These are phyloP conservation scores for Scutellaria baicalensis DNA, from an alignment of 257 asterid genomes.

Conservation along the genomic window DNA sequence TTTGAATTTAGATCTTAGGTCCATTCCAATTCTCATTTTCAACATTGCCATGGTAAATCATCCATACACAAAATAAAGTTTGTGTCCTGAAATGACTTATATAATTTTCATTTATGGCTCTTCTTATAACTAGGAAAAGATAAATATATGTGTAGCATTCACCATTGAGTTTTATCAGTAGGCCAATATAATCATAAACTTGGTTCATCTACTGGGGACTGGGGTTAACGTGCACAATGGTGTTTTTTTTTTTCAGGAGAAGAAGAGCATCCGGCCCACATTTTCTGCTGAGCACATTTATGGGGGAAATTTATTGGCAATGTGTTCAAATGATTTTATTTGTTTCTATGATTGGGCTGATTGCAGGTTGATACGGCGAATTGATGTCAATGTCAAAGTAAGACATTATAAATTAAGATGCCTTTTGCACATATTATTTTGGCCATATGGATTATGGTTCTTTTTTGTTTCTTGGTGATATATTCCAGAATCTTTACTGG, in stretches of 20 bases:
- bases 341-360: conserved; percentile 97
- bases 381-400: conserved; percentile 96
- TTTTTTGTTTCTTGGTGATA: conserved; percentile 15
- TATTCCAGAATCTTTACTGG: conserved; percentile 88
- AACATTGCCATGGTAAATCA: background rate
- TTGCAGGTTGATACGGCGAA: conserved; percentile 87
- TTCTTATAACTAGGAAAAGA: background rate
- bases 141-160: background rate
- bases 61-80: background rate
- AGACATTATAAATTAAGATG: conserved; percentile 9
- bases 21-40: background rate
- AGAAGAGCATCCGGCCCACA: conserved; percentile 95
- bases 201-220: background rate
- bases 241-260: conserved; percentile 62
- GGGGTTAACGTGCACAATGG: conserved; percentile 11
- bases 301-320: conserved; percentile 87
- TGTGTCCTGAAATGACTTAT: background rate
- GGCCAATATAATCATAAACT: background rate
- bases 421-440: background rate
- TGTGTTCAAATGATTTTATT: conserved; percentile 94
- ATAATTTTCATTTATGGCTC: background rate
- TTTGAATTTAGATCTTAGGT: background rate
- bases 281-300: conserved; percentile 91
- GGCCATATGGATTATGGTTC: conserved; percentile 1
- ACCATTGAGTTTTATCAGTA: background rate